These are phyloP conservation scores for Cyclaneusma minus DNA, from an alignment of 2,329 filamentous ascomycete species.

Conservation along the genomic window DNA sequence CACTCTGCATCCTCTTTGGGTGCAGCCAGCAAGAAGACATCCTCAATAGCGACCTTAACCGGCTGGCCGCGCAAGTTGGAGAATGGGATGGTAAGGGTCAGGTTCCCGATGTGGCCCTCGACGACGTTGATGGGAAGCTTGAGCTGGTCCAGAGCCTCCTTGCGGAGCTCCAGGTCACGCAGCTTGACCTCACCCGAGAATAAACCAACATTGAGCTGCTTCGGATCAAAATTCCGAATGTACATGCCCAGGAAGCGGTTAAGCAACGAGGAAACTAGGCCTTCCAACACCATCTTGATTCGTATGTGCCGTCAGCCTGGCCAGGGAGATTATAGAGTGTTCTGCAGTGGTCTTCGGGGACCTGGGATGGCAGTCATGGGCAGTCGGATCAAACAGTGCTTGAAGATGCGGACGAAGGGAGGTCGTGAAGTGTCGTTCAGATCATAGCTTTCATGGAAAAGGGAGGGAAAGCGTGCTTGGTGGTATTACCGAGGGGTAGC, in stretches of 20 bases:
- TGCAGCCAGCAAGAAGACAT: conserved; percentile 89
- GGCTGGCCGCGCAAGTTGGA: conserved; percentile 90
- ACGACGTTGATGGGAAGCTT: conserved; percentile 93
- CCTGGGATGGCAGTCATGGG: not conserved
- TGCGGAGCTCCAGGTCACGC: conserved; percentile 76
- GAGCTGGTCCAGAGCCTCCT: conserved; percentile 92
- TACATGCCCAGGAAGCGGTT: conserved; percentile 99
- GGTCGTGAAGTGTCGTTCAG: conserved; percentile 16
- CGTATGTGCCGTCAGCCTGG: conserved; percentile 56
- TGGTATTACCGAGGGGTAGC: too few relatives aligned
- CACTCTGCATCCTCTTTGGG: conserved; percentile 93
- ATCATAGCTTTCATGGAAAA: too few relatives aligned
- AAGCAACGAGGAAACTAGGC: conserved; percentile 87
- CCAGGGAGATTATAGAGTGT: conserved; percentile 28
- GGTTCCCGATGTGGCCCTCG: conserved; percentile 80
- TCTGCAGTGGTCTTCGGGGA: conserved; percentile 14
- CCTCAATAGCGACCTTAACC: conserved; percentile 87
- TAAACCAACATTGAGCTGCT: conserved; percentile 95
- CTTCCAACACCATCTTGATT: conserved; percentile 83
- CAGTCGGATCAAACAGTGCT: not conserved
- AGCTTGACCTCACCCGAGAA: conserved; percentile 98
- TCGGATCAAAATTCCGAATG: conserved; percentile 97
- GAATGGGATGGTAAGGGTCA: conserved; percentile 92
- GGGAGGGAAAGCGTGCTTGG: too few relatives aligned
- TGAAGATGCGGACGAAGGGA: conserved; percentile 11